Evolutionary conservation across 2,329 filamentous ascomycete genomes (phyloP).

Genomic region (Ilyonectria robusta): DNA sequence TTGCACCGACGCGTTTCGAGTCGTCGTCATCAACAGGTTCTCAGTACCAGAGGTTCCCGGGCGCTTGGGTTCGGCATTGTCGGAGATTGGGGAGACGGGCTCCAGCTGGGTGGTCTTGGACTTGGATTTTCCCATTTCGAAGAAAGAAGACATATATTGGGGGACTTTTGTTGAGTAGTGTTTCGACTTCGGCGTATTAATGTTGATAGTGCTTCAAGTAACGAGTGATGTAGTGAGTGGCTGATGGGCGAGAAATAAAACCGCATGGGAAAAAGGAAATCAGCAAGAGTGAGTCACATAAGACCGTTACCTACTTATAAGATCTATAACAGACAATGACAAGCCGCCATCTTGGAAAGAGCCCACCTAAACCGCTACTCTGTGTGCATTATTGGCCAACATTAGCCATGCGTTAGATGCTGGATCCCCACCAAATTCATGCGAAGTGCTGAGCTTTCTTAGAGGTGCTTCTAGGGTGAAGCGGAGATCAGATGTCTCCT

Average conservation of each 20-base stretch:
- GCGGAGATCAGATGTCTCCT: neutral
- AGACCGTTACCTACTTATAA: neutral
- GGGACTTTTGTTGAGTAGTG: neutral
- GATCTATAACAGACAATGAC: neutral
- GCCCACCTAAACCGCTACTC: neutral
- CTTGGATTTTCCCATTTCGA: constrained; percentile 25
- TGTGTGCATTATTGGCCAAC: neutral
- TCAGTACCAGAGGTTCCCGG: constrained; percentile 61
- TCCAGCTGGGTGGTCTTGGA: constrained; percentile 3
- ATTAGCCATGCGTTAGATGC: neutral
- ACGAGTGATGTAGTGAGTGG: constrained; percentile 14
- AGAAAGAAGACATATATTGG: constrained; percentile 9
- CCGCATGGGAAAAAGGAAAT: constrained; percentile 16
- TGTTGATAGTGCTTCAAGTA: neutral
- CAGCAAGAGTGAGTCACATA: neutral
- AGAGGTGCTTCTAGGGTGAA: neutral
- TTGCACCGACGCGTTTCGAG: constrained; percentile 55
- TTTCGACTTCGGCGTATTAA: neutral
- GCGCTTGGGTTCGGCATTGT: constrained; percentile 37
- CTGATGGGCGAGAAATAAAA: constrained; percentile 26
- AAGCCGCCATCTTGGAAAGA: neutral
- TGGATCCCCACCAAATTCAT: neutral
- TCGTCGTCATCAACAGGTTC: constrained; percentile 56
- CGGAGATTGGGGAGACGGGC: neutral
- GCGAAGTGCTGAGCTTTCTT: neutral